Evolutionary conservation across 495 filamentous ascomycete genomes (phyloP).

Genomic region (Cercophora scortea): DNA sequence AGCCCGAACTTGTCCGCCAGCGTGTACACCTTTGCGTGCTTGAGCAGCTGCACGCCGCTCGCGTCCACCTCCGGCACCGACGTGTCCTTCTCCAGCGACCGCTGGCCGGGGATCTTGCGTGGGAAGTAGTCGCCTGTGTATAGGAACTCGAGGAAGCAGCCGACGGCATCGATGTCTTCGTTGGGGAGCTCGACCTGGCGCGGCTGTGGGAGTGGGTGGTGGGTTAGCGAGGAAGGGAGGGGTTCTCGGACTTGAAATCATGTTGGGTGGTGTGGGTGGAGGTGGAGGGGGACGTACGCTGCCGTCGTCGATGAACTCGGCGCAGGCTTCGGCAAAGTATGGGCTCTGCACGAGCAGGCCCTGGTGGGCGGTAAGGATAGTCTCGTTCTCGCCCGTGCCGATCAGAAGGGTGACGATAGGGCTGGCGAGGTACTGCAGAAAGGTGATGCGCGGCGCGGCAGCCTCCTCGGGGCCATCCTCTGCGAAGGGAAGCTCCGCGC

Average conservation of each 20-base stretch:
- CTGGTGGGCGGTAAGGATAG: conserved; percentile 71
- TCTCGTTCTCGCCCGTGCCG: conserved; percentile 52
- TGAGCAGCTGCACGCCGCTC: conserved; percentile 67
- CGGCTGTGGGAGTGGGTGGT: conserved; percentile 27
- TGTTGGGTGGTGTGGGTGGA: not conserved
- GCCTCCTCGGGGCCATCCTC: conserved; percentile 31
- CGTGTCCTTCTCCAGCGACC: conserved; percentile 50
- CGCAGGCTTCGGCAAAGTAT: conserved; percentile 58
- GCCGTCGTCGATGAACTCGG: conserved; percentile 46
- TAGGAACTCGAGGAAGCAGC: conserved; percentile 84
- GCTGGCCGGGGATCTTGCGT: conserved; percentile 47
- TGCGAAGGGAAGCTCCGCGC: conserved; percentile 31
- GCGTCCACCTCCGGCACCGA: conserved; percentile 54
- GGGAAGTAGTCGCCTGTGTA: conserved; percentile 91
- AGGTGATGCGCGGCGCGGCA: conserved; percentile 30
- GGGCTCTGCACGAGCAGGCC: conserved; percentile 65
- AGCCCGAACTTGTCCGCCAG: conserved; percentile 74
- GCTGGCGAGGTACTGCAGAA: conserved; percentile 59
- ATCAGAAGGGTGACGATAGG: conserved; percentile 74
- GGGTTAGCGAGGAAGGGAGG: not conserved
- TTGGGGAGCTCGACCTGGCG: conserved; percentile 59
- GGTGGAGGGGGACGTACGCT: conserved; percentile 24
- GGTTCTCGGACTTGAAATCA: not conserved
- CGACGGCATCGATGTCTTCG: conserved; percentile 73
- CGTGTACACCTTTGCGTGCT: conserved; percentile 84